Evolutionary conservation across 345 rosid genomes (phyloP), one percentile per base, ranked within the genome.

Genomic region (Tarenaya hassleriana): DNA sequence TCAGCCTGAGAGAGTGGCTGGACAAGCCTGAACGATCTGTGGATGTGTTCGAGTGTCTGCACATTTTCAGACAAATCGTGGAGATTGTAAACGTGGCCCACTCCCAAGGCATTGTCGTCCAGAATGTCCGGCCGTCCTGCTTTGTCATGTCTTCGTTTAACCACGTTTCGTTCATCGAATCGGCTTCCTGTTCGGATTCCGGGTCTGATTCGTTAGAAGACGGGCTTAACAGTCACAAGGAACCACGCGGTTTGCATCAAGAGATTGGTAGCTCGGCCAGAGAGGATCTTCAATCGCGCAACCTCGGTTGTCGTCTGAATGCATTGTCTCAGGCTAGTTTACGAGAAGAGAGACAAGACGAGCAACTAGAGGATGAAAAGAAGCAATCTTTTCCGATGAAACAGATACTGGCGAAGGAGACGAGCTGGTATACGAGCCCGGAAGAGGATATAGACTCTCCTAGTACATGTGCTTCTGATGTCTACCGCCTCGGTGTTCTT

Each of bases 1-100:
- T 88, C 50, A 92, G 98, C 75, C 71, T 92, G 77, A 79, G 98
- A 61, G 95, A 88, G 42, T 92, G 98, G 98, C 61, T 92, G 62
- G 96, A 92, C 68, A 83, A 76, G 55, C 91, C 88, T 0, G 83
- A 83, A 48, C 64, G 96, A 10, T 53, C 73, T 10, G 80, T 85
- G 1, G 96, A 88, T 69, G 81, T 74, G 47, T 77, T 75, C 13
- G 94, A 85, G 67, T 88, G 98, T 62, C 78, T 85, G 69, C 98
- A 88, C 72, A 67, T 92, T 70, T 92, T 92, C 75, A 83, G 84
- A 68, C 96, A 92, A 67, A 76, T 88, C 48, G 94, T 81, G 21
- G 98, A 75, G 72, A 85, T 81, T 55, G 95, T 92, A 29, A 74
- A 81, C 68, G 72, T 54, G 18, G 95, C 96, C 46, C 96, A 92